Evolutionary conservation across 1,284 basidiomycete species (phyloP).

Genomic region (Leccinum subrobustum): DNA sequence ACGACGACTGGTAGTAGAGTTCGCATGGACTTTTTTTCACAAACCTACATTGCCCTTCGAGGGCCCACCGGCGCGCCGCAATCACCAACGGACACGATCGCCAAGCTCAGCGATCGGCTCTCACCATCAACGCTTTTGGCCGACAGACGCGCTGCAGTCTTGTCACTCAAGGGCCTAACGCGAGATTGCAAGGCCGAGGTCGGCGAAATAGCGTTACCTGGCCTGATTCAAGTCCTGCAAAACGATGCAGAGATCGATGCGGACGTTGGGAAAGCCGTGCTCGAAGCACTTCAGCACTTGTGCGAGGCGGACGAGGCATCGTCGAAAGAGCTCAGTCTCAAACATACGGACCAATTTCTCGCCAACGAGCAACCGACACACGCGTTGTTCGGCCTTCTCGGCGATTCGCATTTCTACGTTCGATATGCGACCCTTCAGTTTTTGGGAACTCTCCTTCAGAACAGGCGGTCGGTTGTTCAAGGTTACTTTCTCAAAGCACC

Average conservation of each 20-base stretch:
- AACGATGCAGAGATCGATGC: conserved; percentile 87
- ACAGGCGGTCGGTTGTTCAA: conserved; percentile 81
- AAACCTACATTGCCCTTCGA: conserved; percentile 77
- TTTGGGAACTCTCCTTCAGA: conserved; percentile 75
- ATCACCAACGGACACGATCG: conserved; percentile 82
- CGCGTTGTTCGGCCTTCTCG: conserved; percentile 77
- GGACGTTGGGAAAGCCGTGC: conserved; percentile 86
- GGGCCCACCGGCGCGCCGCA: conserved; percentile 79
- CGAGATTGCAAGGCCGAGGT: conserved; percentile 91
- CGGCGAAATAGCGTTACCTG: conserved; percentile 70
- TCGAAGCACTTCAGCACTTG: conserved; percentile 81
- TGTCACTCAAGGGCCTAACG: conserved; percentile 89
- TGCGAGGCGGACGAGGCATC: conserved; percentile 66
- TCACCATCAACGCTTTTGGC: conserved; percentile 84
- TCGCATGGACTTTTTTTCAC: conserved; percentile 76
- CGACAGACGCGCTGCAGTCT: conserved; percentile 88
- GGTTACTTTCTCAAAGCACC: conserved; percentile 85
- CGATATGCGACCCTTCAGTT: conserved; percentile 88
- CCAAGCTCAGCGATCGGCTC: conserved; percentile 84
- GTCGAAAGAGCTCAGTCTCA: conserved; percentile 62
- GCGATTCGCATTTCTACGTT: conserved; percentile 78
- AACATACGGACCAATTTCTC: conserved; percentile 72
- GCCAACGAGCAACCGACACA: conserved; percentile 73
- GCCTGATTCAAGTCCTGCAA: conserved; percentile 77
- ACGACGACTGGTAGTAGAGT: not conserved